These are phyloP conservation scores for Nemania serpens DNA, from an alignment of 2,329 filamentous ascomycete genomes.

Conservation along the genomic window DNA sequence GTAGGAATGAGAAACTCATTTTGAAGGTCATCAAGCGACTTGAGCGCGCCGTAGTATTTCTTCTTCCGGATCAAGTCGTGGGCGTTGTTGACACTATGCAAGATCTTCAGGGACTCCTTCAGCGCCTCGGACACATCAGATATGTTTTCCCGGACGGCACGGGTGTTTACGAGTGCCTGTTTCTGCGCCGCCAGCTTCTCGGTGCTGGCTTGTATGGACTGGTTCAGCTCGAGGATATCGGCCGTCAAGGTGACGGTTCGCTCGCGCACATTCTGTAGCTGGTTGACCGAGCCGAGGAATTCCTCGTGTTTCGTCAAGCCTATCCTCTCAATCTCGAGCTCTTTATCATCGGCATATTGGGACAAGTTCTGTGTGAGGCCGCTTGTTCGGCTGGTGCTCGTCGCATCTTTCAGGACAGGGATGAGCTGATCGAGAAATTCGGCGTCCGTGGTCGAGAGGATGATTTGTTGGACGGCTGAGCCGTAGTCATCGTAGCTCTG, in stretches of 20 bases:
- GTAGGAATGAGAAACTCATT: constrained; percentile 84
- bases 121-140: constrained; percentile 88
- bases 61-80: constrained; percentile 91
- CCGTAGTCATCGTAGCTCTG: constrained; percentile 44
- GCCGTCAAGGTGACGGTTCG: constrained; percentile 86
- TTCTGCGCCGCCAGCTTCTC: constrained; percentile 95
- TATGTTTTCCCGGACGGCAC: constrained; percentile 91
- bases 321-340: constrained; percentile 90
- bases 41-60: constrained; percentile 92
- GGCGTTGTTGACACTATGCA: constrained; percentile 90
- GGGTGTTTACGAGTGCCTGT: constrained; percentile 88
- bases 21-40: constrained; percentile 92
- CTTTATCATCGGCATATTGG: constrained; percentile 83
- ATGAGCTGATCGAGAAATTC: constrained; percentile 97
- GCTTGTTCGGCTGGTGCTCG: constrained; percentile 71
- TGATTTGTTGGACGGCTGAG: constrained; percentile 68
- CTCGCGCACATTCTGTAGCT: constrained; percentile 88
- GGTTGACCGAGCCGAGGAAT: constrained; percentile 91
- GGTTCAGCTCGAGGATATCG: constrained; percentile 90
- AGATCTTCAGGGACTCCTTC: constrained; percentile 87
- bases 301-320: constrained; percentile 97
- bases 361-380: constrained; percentile 78
- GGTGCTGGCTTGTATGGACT: constrained; percentile 93
- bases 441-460: constrained; percentile 85
- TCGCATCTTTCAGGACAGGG: constrained; percentile 89